Conservation (phyloP, 805 yeast genomes). For the Schizosaccharomyces octosporus region DNA sequence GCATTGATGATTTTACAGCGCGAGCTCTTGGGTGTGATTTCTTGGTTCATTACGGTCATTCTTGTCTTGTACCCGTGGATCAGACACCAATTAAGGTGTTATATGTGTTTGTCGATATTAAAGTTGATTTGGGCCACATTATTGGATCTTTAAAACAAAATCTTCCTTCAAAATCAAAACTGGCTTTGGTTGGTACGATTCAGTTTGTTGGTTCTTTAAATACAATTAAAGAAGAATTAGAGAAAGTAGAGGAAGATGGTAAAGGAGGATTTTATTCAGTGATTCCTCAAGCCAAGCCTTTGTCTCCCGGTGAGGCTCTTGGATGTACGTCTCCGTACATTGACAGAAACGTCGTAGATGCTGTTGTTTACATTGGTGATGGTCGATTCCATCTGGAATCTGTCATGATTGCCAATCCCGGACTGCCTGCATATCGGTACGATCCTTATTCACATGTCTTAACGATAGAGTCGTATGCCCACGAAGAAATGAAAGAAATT, state of each 20-base stretch:
- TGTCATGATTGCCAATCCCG: constrained; percentile 93
- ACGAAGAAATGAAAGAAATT: constrained; percentile 50
- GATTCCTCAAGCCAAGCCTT: constrained; percentile 79
- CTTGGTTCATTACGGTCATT: constrained; percentile 89
- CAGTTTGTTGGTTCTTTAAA: constrained; percentile 92
- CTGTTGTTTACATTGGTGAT: constrained; percentile 82
- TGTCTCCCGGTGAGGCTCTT: constrained; percentile 83
- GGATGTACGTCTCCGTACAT: constrained; percentile 86
- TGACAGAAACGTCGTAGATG: constrained; percentile 20
- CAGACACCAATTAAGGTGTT: constrained; percentile 71
- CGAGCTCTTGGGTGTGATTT: constrained; percentile 80
- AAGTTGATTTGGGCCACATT: constrained; percentile 62
- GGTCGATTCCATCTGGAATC: constrained; percentile 89
- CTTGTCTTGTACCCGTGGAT: constrained; percentile 88
- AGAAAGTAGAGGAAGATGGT: constrained; percentile 8
- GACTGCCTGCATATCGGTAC: constrained; percentile 71
- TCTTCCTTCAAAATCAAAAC: constrained; percentile 26
- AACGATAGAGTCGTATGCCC: constrained; percentile 73
- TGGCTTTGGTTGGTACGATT: constrained; percentile 84
- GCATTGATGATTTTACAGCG: constrained; percentile 92
- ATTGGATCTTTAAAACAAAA: constrained; percentile 51
- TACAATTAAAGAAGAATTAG: constrained; percentile 35
- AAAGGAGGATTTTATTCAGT: constrained; percentile 27
- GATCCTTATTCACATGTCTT: constrained; percentile 87
- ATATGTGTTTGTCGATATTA: constrained; percentile 86